phyloP scores from a whole-genome alignment of 352 stramenopile genomes.

The Pythium grandisporangium region DNA sequence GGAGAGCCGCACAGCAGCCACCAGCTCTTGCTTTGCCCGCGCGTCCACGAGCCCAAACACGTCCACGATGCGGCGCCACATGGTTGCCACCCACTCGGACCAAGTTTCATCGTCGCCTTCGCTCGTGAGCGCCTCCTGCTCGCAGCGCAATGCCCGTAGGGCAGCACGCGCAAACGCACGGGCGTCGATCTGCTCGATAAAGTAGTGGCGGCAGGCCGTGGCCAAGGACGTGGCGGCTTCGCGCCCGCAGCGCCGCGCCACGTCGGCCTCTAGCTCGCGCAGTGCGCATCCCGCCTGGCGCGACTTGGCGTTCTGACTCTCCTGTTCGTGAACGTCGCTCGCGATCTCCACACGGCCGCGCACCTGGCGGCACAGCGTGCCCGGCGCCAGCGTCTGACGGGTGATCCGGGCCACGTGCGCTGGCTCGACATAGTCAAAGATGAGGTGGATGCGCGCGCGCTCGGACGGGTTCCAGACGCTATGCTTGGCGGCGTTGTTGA shows the following conservation, averaged over 20 bases:
- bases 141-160: constrained; percentile 7
- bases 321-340: constrained; percentile 14
- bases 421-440: constrained; percentile 94
- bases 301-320: constrained; percentile 10
- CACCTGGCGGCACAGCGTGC: constrained; percentile 39
- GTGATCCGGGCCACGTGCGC: constrained; percentile 10
- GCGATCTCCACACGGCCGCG: constrained; percentile 42
- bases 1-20: constrained; percentile 9
- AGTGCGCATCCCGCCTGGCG: constrained; percentile 19
- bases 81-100: constrained; percentile 4
- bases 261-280: constrained; percentile 15
- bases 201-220: constrained; percentile 36
- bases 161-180: constrained; percentile 23
- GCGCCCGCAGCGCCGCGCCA: constrained; percentile 9
- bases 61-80: constrained; percentile 26
- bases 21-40: constrained; percentile 21
- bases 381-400: constrained; percentile 19
- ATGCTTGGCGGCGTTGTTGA: constrained; percentile 97
- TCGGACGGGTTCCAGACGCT: constrained; percentile 81
- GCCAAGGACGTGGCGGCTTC: constrained; percentile 14
- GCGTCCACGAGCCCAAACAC: constrained; percentile 36
- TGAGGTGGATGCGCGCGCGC: constrained; percentile 91
- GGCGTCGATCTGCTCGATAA: constrained; percentile 52
- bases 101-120: constrained; percentile 3
- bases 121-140: no score